phyloP scores from a whole-genome alignment of 2,329 filamentous ascomycete genomes.

The Claviceps pusilla region DNA sequence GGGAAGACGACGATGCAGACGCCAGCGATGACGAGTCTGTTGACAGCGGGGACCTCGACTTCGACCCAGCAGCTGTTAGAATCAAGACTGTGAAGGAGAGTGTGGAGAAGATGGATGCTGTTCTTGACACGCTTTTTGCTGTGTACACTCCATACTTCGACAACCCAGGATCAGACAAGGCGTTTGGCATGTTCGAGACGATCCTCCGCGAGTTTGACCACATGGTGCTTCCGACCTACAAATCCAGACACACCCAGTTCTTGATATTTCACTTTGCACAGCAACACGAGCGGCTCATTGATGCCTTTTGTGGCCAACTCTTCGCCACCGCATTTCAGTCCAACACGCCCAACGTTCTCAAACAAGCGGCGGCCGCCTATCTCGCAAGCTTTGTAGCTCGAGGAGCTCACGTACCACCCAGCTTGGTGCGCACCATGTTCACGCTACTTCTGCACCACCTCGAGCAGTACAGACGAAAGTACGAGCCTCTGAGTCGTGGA shows the following conservation, averaged over 20 bases:
- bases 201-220: slow-evolving; percentile 74
- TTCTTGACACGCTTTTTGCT: slow-evolving; percentile 75
- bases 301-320: slow-evolving; percentile 68
- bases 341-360: slow-evolving; percentile 55
- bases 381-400: slow-evolving; percentile 88
- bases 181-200: slow-evolving; percentile 60
- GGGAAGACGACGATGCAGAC: slow-evolving; percentile 40
- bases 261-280: slow-evolving; percentile 93
- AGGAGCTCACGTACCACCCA: slow-evolving; percentile 63
- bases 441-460: slow-evolving; percentile 64
- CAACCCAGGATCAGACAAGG: slow-evolving; percentile 50
- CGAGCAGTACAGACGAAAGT: slow-evolving; percentile 54
- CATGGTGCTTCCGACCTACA: slow-evolving; percentile 79
- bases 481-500: slow-evolving; percentile 61
- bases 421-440: slow-evolving; percentile 71
- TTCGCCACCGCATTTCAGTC: slow-evolving; percentile 33
- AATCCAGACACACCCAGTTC: slow-evolving; percentile 87
- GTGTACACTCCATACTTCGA: slow-evolving; percentile 64
- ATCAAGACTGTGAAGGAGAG: slow-evolving; percentile 64
- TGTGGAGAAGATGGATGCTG: slow-evolving; percentile 79
- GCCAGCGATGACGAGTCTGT: slow-evolving; percentile 57
- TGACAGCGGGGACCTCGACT: slow-evolving; percentile 52
- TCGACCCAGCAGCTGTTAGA: slow-evolving; percentile 45
- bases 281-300: slow-evolving; percentile 59
- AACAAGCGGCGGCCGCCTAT: slow-evolving; percentile 79